These are phyloP conservation scores for Triangularia setosa DNA, from an alignment of 2,329 filamentous ascomycete species.

Conservation along the genomic window DNA sequence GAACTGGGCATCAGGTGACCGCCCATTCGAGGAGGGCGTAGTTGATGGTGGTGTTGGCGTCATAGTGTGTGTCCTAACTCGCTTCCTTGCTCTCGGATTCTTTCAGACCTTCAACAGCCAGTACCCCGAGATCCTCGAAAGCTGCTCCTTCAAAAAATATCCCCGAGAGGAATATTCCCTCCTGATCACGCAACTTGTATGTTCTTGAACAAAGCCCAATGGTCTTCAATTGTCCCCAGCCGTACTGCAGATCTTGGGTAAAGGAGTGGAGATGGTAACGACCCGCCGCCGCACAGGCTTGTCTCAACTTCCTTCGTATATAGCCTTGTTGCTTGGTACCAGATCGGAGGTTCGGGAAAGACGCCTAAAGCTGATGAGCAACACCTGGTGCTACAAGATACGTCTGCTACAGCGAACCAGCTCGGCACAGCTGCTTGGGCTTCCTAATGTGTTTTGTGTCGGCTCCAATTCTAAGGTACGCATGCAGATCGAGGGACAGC, in stretches of 20 bases:
- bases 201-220: not conserved
- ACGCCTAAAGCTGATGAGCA: not conserved
- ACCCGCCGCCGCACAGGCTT: not conserved
- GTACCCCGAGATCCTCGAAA: not conserved
- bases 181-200: not conserved
- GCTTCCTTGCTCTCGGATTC: not conserved
- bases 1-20: conserved; percentile 82
- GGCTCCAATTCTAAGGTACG: not conserved
- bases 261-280: not conserved
- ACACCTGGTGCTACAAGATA: not conserved
- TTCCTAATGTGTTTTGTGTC: not conserved
- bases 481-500: not conserved
- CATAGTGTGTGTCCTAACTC: conserved; percentile 44
- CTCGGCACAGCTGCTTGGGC: not conserved
- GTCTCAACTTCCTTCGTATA: not conserved
- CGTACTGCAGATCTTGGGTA: not conserved
- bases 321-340: too few relatives aligned
- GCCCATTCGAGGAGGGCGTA: conserved; percentile 68
- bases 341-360: not conserved
- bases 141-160: not conserved
- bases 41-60: conserved; percentile 75
- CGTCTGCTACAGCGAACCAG: too few relatives aligned
- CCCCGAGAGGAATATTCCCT: not conserved
- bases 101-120: not conserved
- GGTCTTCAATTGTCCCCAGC: not conserved